Conservation (phyloP, 768 basidiomycete genomes). For the Tricholoma sp. region DNA sequence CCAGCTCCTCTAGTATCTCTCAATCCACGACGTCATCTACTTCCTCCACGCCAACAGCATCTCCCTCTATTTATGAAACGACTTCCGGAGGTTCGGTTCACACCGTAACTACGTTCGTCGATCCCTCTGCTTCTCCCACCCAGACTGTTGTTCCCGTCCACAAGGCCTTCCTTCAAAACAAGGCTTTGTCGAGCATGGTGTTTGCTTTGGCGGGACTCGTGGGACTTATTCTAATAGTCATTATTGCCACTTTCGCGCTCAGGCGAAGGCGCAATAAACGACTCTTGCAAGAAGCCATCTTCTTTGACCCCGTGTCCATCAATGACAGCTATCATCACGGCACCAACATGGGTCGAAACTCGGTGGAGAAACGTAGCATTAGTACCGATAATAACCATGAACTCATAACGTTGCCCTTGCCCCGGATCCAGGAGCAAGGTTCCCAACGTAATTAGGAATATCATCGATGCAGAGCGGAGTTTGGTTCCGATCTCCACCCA, state of each 20-base stretch:
- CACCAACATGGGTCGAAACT: slow-evolving; percentile 19
- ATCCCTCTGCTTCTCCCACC: slow-evolving; percentile 23
- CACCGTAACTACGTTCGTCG: slow-evolving; percentile 24
- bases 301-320: slow-evolving; percentile 41
- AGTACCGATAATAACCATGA: neutral
- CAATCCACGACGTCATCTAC: slow-evolving; percentile 11
- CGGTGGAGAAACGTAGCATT: slow-evolving; percentile 21
- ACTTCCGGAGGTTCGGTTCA: slow-evolving; percentile 26
- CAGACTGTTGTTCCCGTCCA: slow-evolving; percentile 8
- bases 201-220: slow-evolving; percentile 49
- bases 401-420: neutral
- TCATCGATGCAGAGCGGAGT: neutral
- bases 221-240: slow-evolving; percentile 40
- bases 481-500: neutral
- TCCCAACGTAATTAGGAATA: neutral
- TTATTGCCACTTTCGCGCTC: slow-evolving; percentile 39
- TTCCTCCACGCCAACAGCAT: slow-evolving; percentile 10
- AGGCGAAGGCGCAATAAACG: slow-evolving; percentile 43
- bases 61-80: slow-evolving; percentile 14
- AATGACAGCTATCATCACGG: slow-evolving; percentile 16
- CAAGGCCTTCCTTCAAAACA: slow-evolving; percentile 58
- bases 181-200: slow-evolving; percentile 54
- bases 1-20: slow-evolving; percentile 13
- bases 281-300: slow-evolving; percentile 41
- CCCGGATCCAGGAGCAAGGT: neutral